These are phyloP conservation scores for Dryas octopetala DNA, from an alignment of 306 rosid genomes.

Conservation along the genomic window DNA sequence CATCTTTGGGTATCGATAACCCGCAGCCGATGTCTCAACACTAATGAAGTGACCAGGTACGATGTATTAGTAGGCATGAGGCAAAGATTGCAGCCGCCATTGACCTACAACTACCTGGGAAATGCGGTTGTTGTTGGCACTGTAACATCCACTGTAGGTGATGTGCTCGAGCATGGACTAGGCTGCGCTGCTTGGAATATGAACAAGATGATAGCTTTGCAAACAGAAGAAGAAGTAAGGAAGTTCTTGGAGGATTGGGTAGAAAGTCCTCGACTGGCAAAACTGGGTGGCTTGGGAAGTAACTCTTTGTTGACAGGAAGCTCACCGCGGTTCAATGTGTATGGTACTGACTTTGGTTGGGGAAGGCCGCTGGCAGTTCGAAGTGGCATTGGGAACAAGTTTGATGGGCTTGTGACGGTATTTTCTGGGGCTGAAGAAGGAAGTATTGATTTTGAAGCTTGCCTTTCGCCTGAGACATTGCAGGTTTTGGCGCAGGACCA, in stretches of 20 bases:
- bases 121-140: neutral
- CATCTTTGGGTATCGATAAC: constrained; percentile 38
- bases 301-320: neutral
- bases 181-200: constrained; percentile 42
- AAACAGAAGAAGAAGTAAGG: constrained; percentile 17
- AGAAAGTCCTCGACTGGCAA: neutral
- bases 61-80: neutral
- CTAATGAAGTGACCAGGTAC: neutral
- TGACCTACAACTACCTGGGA: constrained; percentile 34
- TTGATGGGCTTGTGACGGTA: constrained; percentile 23
- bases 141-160: constrained; percentile 29
- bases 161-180: constrained; percentile 24
- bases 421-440: constrained; percentile 44
- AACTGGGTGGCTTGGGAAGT: neutral
- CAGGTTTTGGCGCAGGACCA: constrained; percentile 29
- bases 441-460: constrained; percentile 42
- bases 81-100: constrained; percentile 24
- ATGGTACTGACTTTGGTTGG: constrained; percentile 43
- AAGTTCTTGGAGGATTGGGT: constrained; percentile 27
- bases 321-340: constrained; percentile 43
- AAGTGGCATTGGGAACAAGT: constrained; percentile 23
- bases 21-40: constrained; percentile 18
- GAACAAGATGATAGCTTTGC: constrained; percentile 27
- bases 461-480: constrained; percentile 27
- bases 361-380: constrained; percentile 45